These are phyloP conservation scores for Xerophyta viscosa DNA, from an alignment of 106 monocot species.

Conservation along the genomic window DNA sequence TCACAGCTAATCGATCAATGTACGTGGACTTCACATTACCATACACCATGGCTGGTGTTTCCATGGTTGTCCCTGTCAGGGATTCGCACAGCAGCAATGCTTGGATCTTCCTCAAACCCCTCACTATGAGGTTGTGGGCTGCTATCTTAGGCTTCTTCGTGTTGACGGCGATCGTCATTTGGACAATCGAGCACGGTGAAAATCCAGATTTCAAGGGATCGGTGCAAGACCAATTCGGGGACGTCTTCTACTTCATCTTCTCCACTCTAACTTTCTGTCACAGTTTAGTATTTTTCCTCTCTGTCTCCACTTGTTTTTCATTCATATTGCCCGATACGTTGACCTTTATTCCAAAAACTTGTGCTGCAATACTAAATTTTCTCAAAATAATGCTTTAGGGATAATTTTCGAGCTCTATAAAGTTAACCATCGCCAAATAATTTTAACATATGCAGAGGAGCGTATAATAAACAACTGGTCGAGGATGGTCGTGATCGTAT, in stretches of 20 bases:
- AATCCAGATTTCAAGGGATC: conserved; percentile 43
- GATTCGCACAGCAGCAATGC: conserved; percentile 18
- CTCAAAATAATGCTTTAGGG: not conserved
- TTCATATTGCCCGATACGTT: too few relatives aligned
- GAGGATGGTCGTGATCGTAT: conserved; percentile 13
- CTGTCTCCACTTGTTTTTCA: not conserved
- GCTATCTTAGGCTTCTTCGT: conserved; percentile 25
- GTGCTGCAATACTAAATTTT: too few relatives aligned
- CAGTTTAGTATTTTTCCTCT: conserved; percentile 12
- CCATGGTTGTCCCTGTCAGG: conserved; percentile 55
- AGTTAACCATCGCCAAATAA: too few relatives aligned
- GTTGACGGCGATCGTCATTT: conserved; percentile 43
- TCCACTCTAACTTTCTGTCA: conserved; percentile 63
- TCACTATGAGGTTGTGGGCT: conserved; percentile 31
- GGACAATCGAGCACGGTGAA: conserved; percentile 50
- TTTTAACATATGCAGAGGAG: too few relatives aligned
- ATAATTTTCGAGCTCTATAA: too few relatives aligned
- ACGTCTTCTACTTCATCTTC: conserved; percentile 59
- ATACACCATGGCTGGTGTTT: conserved; percentile 44
- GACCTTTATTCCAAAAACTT: too few relatives aligned
- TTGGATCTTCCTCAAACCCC: conserved; percentile 48
- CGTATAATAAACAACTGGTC: conserved; percentile 14
- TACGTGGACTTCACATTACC: conserved; percentile 62
- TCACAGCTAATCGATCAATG: conserved; percentile 50
- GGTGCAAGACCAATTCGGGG: conserved; percentile 26